phyloP scores from a whole-genome alignment of 2,329 filamentous ascomycete species.

The Fusarium sp. region DNA sequence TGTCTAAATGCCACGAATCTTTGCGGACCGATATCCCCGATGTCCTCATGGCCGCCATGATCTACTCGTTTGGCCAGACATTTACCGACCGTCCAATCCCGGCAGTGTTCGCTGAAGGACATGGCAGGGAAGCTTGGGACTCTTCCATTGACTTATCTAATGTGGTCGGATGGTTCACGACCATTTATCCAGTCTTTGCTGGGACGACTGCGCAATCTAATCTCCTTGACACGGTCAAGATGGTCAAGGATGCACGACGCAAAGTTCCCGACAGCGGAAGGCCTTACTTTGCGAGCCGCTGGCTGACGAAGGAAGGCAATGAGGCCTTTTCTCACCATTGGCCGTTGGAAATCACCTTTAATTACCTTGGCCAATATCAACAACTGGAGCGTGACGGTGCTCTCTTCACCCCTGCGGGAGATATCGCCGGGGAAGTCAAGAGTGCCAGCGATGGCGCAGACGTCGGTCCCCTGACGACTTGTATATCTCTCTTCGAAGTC shows the following conservation, averaged over 20 bases:
- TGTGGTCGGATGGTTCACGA: constrained; percentile 57
- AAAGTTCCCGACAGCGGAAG: constrained; percentile 28
- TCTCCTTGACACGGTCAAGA: constrained; percentile 30
- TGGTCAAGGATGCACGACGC: constrained; percentile 37
- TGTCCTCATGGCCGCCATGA: constrained; percentile 50
- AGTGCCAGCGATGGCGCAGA: constrained; percentile 32
- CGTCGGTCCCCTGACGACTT: constrained; percentile 21
- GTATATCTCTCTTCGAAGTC: constrained; percentile 62
- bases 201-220: not conserved
- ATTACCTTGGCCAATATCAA: constrained; percentile 48
- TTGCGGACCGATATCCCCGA: constrained; percentile 52
- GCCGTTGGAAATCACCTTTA: constrained; percentile 46
- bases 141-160: constrained; percentile 47
- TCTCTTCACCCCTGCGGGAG: constrained; percentile 37
- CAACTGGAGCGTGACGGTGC: constrained; percentile 47
- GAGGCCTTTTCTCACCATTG: constrained; percentile 30
- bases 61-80: constrained; percentile 44
- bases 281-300: constrained; percentile 40
- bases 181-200: constrained; percentile 49
- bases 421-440: constrained; percentile 34
- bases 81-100: constrained; percentile 49
- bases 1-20: constrained; percentile 40
- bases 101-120: constrained; percentile 51
- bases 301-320: constrained; percentile 22
- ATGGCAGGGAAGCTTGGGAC: constrained; percentile 53